These are phyloP conservation scores for Ilyonectria destructans DNA, from an alignment of 2,329 filamentous ascomycete species.

Conservation along the genomic window DNA sequence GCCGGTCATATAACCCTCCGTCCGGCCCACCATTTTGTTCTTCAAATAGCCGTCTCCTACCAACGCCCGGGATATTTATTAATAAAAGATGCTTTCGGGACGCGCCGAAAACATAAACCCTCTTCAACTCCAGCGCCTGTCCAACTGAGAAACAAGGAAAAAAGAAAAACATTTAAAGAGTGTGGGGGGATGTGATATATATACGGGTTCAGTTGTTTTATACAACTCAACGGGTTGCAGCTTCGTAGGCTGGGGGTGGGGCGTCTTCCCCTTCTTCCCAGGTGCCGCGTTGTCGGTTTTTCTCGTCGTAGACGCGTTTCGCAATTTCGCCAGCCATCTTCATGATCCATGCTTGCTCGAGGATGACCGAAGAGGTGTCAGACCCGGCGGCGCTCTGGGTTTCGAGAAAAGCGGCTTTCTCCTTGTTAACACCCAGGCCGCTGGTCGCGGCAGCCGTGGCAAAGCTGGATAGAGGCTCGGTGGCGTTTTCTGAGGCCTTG, in stretches of 20 bases:
- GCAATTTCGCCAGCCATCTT: constrained; percentile 97
- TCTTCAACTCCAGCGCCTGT: constrained; percentile 45
- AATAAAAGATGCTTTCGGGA: constrained; percentile 33
- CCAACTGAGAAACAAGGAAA: constrained; percentile 36
- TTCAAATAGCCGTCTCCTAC: constrained; percentile 31
- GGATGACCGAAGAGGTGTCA: constrained; percentile 72
- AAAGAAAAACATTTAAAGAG: constrained; percentile 38
- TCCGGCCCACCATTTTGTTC: constrained; percentile 45
- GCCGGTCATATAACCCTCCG: constrained; percentile 36
- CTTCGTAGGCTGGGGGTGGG: constrained; percentile 76
- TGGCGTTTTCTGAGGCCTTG: constrained; percentile 37
- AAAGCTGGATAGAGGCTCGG: constrained; percentile 38
- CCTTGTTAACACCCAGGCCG: constrained; percentile 47
- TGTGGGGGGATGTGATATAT: constrained; percentile 38
- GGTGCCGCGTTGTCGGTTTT: constrained; percentile 64
- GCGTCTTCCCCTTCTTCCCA: constrained; percentile 70
- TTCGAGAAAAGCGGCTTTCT: constrained; percentile 52
- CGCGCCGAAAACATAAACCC: constrained; percentile 33
- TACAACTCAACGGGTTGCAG: constrained; percentile 58
- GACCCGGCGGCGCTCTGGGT: constrained; percentile 54
- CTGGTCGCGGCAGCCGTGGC: constrained; percentile 35
- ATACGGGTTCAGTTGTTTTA: constrained; percentile 31
- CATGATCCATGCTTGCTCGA: constrained; percentile 89
- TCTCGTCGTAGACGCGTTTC: constrained; percentile 89
- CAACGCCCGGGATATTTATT: constrained; percentile 44